phyloP scores from a whole-genome alignment of 75 land plant species.

The Pinus taeda region DNA sequence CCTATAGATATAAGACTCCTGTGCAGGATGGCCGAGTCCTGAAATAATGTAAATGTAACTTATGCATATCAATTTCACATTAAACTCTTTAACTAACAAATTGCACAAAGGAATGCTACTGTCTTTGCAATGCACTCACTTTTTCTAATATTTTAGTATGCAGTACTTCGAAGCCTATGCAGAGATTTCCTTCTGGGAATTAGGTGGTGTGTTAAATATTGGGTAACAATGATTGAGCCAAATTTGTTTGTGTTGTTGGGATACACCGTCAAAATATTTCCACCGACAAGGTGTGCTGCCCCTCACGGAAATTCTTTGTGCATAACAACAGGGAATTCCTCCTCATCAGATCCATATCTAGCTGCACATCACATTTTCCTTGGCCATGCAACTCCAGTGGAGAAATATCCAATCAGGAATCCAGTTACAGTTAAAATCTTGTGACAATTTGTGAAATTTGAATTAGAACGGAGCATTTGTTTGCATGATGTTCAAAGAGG shows the following conservation, averaged over 20 bases:
- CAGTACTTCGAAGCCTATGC: conserved; percentile 29
- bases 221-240: conserved; percentile 42
- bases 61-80: not conserved
- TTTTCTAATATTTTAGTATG: not conserved
- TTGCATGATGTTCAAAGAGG: conserved; percentile 52
- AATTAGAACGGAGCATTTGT: no score
- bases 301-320: no score
- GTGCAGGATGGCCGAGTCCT: conserved; percentile 57
- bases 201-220: conserved; percentile 33
- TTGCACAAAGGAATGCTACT: not conserved
- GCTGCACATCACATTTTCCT: conserved; percentile 33
- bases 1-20: conserved; percentile 38
- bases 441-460: no score
- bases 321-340: no score
- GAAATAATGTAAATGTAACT: conserved; percentile 39
- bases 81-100: no score
- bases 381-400: conserved; percentile 29
- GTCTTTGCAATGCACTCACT: not conserved
- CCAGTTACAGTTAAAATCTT: no score
- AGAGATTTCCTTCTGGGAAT: conserved; percentile 19
- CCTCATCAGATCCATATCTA: conserved; percentile 31
- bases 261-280: conserved; percentile 12
- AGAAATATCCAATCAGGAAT: conserved; percentile 26
- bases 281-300: conserved; percentile 29
- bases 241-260: conserved; percentile 15